These are phyloP conservation scores for Acanthamoeba lenticulata DNA, from an alignment of 208 protist genomes.

Conservation along the genomic window DNA sequence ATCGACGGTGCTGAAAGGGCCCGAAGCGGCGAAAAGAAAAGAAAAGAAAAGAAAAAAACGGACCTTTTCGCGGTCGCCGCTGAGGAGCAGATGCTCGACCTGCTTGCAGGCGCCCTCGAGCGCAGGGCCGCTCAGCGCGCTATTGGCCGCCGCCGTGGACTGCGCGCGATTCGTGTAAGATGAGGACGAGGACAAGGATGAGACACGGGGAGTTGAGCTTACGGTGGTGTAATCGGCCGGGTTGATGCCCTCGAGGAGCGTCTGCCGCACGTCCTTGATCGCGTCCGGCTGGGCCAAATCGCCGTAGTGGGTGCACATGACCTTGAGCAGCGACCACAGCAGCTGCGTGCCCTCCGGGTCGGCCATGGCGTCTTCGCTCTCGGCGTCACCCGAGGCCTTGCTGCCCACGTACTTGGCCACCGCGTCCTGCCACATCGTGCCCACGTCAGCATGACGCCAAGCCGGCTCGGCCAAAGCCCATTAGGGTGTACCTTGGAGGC, in stretches of 20 bases:
- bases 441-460: not conserved
- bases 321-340: conserved; percentile 11
- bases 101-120: not conserved
- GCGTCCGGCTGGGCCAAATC: not conserved
- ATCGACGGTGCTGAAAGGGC: no score
- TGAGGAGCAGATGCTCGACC: not conserved
- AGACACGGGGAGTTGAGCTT: not conserved
- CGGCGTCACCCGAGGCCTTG: not conserved
- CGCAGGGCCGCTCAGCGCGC: not conserved
- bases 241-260: not conserved
- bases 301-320: conserved; percentile 43
- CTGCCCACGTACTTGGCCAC: not conserved
- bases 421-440: not conserved
- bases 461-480: not conserved
- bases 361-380: not conserved
- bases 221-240: not conserved
- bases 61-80: not conserved
- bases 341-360: not conserved
- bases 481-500: not conserved
- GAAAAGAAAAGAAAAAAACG: not conserved
- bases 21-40: no score
- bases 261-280: not conserved
- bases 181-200: not conserved
- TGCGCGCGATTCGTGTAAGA: not conserved
- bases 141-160: not conserved